A percentile compares a stretch with the other conserved stretches of the same genome.
phyloP scores from a whole-genome alignment of 768 basidiomycete genomes.

The Fomitopsis serialis region DNA sequence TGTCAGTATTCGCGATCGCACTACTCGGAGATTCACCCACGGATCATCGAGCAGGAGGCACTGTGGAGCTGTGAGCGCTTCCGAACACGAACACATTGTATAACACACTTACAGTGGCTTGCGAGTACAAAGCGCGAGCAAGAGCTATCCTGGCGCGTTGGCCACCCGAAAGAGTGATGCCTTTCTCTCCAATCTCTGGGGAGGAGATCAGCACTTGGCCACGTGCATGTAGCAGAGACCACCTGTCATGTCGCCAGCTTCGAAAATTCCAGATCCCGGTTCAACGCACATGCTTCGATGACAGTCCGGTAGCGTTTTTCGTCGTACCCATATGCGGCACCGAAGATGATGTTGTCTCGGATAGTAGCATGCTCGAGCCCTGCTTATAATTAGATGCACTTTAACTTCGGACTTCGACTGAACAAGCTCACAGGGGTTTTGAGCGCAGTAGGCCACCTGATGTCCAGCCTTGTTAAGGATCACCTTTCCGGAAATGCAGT shows the following conservation, averaged over 20 bases:
- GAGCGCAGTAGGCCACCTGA: conserved; percentile 63
- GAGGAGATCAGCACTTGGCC: conserved; percentile 1
- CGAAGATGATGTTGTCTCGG: conserved; percentile 77
- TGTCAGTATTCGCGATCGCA: conserved; percentile 2
- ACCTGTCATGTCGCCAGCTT: conserved; percentile 78
- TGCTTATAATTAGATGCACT: conserved; percentile 22
- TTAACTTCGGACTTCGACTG: not conserved
- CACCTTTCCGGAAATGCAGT: conserved; percentile 49
- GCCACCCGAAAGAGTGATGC: conserved; percentile 69
- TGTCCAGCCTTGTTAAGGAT: conserved; percentile 50
- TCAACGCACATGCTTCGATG: conserved; percentile 69
- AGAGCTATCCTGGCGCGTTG: conserved; percentile 71
- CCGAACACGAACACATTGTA: conserved; percentile 1
- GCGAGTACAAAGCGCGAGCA: conserved; percentile 77
- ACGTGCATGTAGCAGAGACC: not conserved
- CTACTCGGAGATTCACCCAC: conserved; percentile 32
- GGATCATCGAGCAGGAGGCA: conserved; percentile 68
- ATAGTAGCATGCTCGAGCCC: conserved; percentile 83
- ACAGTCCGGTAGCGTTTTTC: conserved; percentile 59
- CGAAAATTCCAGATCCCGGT: conserved; percentile 68
- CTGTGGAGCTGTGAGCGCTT: conserved; percentile 21
- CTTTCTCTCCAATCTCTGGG: conserved; percentile 76
- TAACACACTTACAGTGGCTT: conserved; percentile 39
- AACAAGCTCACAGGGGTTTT: conserved; percentile 48
- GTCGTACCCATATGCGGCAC: conserved; percentile 52